Percentiles rank a stretch among this genome's conserved stretches.
These are phyloP conservation scores for Xylaria sp. DNA, from an alignment of 2,329 filamentous ascomycete genomes.

Conservation along the genomic window DNA sequence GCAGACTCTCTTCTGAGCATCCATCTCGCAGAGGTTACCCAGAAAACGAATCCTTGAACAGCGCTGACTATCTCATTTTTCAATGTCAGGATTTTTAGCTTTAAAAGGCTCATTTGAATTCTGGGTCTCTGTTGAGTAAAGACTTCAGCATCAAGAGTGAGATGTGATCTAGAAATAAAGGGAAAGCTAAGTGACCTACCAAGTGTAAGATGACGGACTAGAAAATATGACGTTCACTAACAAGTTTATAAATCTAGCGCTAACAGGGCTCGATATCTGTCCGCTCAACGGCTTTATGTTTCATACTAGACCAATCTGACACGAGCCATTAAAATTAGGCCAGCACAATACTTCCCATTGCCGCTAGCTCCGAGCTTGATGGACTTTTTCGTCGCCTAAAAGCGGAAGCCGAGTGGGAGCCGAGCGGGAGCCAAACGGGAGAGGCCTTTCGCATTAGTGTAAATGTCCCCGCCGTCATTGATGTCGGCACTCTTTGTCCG, in stretches of 20 bases:
- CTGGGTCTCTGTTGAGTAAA: no score
- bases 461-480: neutral
- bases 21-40: neutral
- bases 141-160: no score
- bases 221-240: neutral
- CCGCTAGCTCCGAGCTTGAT: neutral
- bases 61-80: no score
- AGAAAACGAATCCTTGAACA: neutral
- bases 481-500: neutral
- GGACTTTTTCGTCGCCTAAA: neutral
- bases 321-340: neutral
- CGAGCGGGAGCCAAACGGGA: neutral
- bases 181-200: neutral
- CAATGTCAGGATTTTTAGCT: no score
- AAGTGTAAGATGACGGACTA: neutral
- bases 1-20: no score
- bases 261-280: no score
- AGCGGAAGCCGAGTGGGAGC: conserved; percentile 2
- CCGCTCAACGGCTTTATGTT: no score
- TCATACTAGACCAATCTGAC: neutral
- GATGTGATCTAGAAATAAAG: neutral
- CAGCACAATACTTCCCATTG: neutral
- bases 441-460: neutral
- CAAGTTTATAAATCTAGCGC: neutral
- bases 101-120: no score